Evolutionary conservation across 371 early-diverging fungal species (phyloP).

Genomic region (Lichtheimia ornata): DNA sequence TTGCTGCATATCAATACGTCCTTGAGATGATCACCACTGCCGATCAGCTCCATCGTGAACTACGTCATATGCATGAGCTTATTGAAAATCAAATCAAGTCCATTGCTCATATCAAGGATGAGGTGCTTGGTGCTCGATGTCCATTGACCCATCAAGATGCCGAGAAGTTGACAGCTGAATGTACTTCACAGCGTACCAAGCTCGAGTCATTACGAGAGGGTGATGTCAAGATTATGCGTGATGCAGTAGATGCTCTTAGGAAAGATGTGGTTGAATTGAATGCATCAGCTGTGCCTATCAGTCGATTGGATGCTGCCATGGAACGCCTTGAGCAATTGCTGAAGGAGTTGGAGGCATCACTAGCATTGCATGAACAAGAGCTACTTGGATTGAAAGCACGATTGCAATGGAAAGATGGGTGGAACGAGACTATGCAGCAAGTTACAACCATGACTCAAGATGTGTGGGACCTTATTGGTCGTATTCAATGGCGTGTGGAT

Average conservation of each 20-base stretch:
- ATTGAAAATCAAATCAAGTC: constrained; percentile 30
- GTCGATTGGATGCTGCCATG: constrained; percentile 11
- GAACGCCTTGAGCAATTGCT: constrained; percentile 17
- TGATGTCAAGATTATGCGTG: constrained; percentile 25
- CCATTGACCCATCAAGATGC: constrained; percentile 13
- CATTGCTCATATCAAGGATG: constrained; percentile 25
- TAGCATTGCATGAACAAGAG: constrained; percentile 21
- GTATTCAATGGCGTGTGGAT: constrained; percentile 34
- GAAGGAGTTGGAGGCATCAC: constrained; percentile 15
- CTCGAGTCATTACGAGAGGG: constrained; percentile 28
- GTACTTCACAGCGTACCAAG: constrained; percentile 17
- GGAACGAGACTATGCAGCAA: constrained; percentile 21
- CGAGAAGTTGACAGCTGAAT: no score
- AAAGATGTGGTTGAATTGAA: constrained; percentile 13
- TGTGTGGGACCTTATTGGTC: constrained; percentile 33
- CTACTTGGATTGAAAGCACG: constrained; percentile 28
- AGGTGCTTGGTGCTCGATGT: constrained; percentile 35
- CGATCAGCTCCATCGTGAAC: constrained; percentile 38
- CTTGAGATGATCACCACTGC: constrained; percentile 32
- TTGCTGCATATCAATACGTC: constrained; percentile 35
- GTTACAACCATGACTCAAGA: constrained; percentile 22
- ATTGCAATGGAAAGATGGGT: constrained; percentile 34
- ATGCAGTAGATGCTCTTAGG: constrained; percentile 20
- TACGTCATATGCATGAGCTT: constrained; percentile 26
- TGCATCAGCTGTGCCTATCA: constrained; percentile 11